Percentiles rank a stretch among this genome's conserved stretches.
phyloP scores from a whole-genome alignment of 257 asterid genomes.

The Verbena officinalis region DNA sequence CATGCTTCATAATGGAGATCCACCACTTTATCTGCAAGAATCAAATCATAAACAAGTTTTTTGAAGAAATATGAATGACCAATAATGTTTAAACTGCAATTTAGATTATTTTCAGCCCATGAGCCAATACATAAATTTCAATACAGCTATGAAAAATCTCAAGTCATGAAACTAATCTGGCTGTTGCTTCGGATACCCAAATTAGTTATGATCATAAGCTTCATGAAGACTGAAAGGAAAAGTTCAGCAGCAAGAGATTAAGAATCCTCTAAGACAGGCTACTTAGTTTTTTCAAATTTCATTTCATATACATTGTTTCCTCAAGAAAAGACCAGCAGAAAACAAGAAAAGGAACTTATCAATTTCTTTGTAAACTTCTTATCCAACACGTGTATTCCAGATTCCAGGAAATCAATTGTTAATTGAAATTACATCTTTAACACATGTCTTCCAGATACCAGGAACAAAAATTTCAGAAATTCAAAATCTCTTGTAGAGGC shows the following conservation, averaged over 20 bases:
- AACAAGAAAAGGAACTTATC: too few relatives aligned
- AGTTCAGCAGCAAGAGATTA: neutral
- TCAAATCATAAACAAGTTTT: conserved; percentile 27
- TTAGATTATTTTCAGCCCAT: neutral
- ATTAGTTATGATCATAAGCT: neutral
- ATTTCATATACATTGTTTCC: conserved; percentile 17
- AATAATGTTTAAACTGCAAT: conserved; percentile 22
- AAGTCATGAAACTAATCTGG: neutral
- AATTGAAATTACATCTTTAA: too few relatives aligned
- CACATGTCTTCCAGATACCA: conserved; percentile 5
- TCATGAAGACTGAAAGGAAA: neutral
- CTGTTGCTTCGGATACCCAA: conserved; percentile 4
- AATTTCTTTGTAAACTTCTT: conserved; percentile 10
- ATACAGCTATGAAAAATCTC: neutral
- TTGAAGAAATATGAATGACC: conserved; percentile 8
- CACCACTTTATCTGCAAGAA: conserved; percentile 89
- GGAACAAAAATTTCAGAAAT: conserved; percentile 20
- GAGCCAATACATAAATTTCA: neutral
- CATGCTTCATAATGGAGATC: conserved; percentile 96
- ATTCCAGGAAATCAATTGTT: too few relatives aligned
- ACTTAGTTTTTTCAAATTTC: conserved; percentile 2
- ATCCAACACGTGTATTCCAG: conserved; percentile 11
- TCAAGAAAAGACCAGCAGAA: conserved; percentile 14
- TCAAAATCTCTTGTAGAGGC: conserved; percentile 4
- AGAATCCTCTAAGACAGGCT: neutral